phyloP scores from a whole-genome alignment of 139 green algal genomes.

The Desmodesmus armatus region DNA sequence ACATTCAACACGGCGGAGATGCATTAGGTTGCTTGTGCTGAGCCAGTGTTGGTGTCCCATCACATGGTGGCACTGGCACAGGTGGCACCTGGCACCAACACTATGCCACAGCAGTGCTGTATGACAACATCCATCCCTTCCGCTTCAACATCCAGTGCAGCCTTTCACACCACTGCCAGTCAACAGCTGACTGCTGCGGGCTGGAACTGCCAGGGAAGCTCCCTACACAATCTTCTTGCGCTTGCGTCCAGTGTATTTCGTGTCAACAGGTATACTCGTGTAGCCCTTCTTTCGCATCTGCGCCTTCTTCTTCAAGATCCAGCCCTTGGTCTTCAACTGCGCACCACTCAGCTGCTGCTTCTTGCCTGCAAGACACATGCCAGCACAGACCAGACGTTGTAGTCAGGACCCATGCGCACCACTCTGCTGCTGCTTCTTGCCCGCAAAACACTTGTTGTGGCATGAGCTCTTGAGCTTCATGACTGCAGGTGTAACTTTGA shows the following conservation, averaged over 20 bases:
- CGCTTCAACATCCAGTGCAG: not conserved
- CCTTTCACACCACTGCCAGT: not conserved
- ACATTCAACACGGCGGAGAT: no score
- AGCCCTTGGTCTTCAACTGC: conserved; percentile 73
- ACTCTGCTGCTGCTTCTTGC: conserved; percentile 27
- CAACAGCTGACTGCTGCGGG: not conserved
- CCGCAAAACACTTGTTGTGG: not conserved
- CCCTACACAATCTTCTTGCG: conserved; percentile 66
- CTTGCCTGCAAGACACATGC: no score
- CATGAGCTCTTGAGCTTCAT: no score
- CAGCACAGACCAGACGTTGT: not conserved
- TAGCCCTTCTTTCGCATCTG: conserved; percentile 84
- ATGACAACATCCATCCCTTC: not conserved
- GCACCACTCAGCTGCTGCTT: conserved; percentile 31
- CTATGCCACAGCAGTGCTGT: no score
- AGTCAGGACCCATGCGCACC: conserved; percentile 2
- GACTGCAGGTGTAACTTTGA: not conserved
- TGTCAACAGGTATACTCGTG: conserved; percentile 84
- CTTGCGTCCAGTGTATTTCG: conserved; percentile 96
- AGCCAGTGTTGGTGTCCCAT: no score
- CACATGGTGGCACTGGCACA: no score
- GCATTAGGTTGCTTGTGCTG: no score
- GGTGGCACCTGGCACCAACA: no score
- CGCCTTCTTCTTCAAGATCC: conserved; percentile 96
- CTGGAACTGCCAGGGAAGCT: no score